Conservation (phyloP, 192 early-diverging fungal genomes). For the Umbelopsis vinacea region DNA sequence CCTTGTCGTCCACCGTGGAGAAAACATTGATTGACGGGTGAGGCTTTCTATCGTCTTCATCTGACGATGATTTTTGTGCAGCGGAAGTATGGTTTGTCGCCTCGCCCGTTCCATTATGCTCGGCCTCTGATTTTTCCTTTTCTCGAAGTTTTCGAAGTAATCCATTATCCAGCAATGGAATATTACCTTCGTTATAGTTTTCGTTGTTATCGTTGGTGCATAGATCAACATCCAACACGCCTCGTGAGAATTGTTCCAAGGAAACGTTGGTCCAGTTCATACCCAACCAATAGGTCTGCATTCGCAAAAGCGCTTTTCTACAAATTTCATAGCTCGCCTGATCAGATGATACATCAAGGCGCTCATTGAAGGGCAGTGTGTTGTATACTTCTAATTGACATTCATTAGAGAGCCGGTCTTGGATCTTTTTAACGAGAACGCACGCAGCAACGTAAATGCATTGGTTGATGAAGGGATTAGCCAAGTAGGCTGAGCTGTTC, state of each 20-base stretch:
- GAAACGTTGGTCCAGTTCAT: conserved; percentile 22
- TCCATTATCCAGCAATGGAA: conserved; percentile 16
- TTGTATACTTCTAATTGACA: not conserved
- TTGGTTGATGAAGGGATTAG: conserved; percentile 12
- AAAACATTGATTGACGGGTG: not conserved
- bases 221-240: not conserved
- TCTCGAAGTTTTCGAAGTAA: conserved; percentile 8
- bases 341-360: conserved; percentile 13
- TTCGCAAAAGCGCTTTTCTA: not conserved
- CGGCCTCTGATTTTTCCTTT: not conserved
- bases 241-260: conserved; percentile 2
- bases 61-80: not conserved
- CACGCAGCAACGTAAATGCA: conserved; percentile 12
- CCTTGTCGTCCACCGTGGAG: not conserved
- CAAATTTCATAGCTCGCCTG: conserved; percentile 12
- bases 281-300: conserved; percentile 13
- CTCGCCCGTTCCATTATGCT: not conserved
- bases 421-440: conserved; percentile 5
- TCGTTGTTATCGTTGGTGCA: conserved; percentile 5
- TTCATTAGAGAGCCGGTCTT: not conserved
- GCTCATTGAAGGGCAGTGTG: conserved; percentile 3
- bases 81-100: too few relatives aligned
- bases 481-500: conserved; percentile 7
- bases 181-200: conserved; percentile 14
- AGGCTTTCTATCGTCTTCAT: not conserved